Conservation (phyloP, 306 rosid species). For the Quercus dentata region DNA sequence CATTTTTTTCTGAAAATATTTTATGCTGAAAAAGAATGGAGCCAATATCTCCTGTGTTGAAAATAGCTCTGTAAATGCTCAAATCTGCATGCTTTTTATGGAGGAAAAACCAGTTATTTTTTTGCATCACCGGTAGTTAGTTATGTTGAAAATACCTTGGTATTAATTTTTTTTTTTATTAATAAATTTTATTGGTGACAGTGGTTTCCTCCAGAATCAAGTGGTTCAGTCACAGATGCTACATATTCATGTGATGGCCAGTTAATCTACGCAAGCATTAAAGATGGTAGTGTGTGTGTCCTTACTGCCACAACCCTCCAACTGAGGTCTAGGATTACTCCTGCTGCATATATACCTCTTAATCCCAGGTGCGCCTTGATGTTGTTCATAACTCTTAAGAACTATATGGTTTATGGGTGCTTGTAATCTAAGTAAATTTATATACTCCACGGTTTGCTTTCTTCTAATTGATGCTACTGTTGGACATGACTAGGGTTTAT, state of each 20-base stretch:
- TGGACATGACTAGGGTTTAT: slow-evolving; percentile 60
- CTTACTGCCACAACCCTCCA: slow-evolving; percentile 74
- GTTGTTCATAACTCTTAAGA: not conserved
- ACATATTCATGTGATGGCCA: slow-evolving; percentile 89
- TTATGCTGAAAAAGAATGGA: not conserved
- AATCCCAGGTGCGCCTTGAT: slow-evolving; percentile 64
- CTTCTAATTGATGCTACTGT: not conserved
- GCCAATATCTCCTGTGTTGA: not conserved
- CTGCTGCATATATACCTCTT: slow-evolving; percentile 70
- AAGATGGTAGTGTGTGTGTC: slow-evolving; percentile 86
- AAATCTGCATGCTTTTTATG: not conserved
- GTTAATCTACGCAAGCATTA: slow-evolving; percentile 82
- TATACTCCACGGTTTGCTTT: not conserved
- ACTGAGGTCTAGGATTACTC: slow-evolving; percentile 79
- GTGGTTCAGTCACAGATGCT: slow-evolving; percentile 94
- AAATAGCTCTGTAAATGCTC: not conserved
- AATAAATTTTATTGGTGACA: slow-evolving; percentile 7
- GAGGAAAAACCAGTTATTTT: not conserved
- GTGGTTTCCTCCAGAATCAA: slow-evolving; percentile 76
- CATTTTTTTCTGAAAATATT: no score
- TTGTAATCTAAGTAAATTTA: not conserved
- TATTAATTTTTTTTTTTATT: not conserved
- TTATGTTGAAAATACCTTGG: not conserved
- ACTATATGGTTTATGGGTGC: not conserved
- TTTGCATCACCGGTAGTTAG: not conserved